Conservation (phyloP, 164 flowering plant species). For the Warburgia ugandensis region DNA sequence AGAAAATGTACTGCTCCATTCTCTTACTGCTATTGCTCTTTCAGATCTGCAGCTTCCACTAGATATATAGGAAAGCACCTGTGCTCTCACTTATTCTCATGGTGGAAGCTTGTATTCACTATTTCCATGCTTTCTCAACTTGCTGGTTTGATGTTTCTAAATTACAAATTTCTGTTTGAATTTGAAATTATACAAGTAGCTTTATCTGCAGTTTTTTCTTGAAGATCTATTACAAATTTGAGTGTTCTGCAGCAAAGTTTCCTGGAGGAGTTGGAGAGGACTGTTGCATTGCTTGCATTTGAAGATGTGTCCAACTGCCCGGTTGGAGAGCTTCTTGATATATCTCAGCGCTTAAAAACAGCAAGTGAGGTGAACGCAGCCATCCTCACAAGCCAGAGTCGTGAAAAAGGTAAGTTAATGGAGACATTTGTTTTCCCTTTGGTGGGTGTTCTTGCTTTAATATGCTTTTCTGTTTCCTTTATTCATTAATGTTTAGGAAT, state of each 20-base stretch:
- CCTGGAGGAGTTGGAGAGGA: conserved; percentile 89
- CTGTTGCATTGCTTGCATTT: conserved; percentile 83
- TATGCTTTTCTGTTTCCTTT: too few species aligned
- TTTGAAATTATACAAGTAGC: not conserved
- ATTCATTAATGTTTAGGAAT: too few species aligned
- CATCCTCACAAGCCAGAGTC: conserved; percentile 94
- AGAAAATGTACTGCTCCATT: conserved; percentile 61
- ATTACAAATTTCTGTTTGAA: not conserved
- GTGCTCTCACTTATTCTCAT: too few species aligned
- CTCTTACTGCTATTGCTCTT: not conserved
- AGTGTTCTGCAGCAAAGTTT: conserved; percentile 95
- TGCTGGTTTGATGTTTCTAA: not conserved
- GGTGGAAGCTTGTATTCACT: not conserved
- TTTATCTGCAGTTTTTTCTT: too few species aligned
- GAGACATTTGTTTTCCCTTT: too few species aligned
- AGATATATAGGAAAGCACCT: too few species aligned
- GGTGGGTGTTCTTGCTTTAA: too few species aligned
- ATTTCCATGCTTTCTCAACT: not conserved
- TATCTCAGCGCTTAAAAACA: conserved; percentile 86
- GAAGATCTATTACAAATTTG: too few species aligned
- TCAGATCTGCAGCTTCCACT: not conserved
- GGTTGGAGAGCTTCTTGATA: conserved; percentile 81
- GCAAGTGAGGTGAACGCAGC: conserved; percentile 98
- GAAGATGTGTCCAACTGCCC: conserved; percentile 88
- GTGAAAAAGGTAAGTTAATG: conserved; percentile 91